A percentile compares a stretch with the other conserved stretches of the same genome.
Conservation (phyloP, 345 rosid genomes). For the Aurinia saxatilis region DNA sequence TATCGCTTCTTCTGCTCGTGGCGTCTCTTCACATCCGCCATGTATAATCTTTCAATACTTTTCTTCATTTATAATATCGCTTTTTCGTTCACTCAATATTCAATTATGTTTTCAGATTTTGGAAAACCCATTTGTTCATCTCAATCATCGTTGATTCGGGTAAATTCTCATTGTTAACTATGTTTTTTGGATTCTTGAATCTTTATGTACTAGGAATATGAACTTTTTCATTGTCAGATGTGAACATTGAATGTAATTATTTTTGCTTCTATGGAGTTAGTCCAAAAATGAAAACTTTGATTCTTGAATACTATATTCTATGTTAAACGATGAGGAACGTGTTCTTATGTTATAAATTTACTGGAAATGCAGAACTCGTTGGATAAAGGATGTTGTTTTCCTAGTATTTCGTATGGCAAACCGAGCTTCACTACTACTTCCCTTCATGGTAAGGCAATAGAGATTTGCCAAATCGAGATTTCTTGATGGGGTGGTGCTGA, state of each 20-base stretch:
- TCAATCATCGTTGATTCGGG: slow-evolving; percentile 34
- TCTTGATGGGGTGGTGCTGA: background rate
- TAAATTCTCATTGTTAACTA: slow-evolving; percentile 23
- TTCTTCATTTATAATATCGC: background rate
- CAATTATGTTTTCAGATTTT: slow-evolving; percentile 28
- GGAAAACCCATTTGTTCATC: slow-evolving; percentile 23
- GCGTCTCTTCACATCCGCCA: slow-evolving; percentile 22
- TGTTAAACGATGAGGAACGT: background rate
- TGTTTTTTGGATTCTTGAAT: background rate
- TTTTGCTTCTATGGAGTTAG: too few relatives aligned
- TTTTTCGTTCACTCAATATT: background rate
- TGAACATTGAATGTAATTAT: too few relatives aligned
- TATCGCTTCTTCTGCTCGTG: slow-evolving; percentile 36
- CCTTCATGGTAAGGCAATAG: slow-evolving; percentile 34
- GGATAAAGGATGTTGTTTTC: slow-evolving; percentile 22
- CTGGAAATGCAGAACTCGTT: slow-evolving; percentile 33
- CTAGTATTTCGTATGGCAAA: slow-evolving; percentile 17
- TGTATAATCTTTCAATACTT: slow-evolving; percentile 16
- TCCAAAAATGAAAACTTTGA: too few relatives aligned
- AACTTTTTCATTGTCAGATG: too few relatives aligned
- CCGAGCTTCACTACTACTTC: slow-evolving; percentile 27
- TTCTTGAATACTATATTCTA: background rate
- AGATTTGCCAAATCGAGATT: background rate
- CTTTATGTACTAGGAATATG: background rate
- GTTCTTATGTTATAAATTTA: background rate